Conservation (phyloP, 352 stramenopile genomes). For the Poterioochromonas sp. region DNA sequence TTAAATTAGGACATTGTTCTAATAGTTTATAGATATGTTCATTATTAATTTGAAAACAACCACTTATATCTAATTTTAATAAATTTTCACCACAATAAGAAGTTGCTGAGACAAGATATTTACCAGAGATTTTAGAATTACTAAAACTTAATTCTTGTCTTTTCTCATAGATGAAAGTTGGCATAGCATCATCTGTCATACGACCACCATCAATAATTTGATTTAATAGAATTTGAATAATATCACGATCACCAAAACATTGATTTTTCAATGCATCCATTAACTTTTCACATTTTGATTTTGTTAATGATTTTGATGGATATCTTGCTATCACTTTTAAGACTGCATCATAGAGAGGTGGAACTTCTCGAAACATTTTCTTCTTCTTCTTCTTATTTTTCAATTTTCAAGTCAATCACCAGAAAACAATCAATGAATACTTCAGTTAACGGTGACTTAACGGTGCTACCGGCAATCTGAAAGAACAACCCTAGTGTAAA, state of each 20-base stretch:
- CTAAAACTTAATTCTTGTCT: background rate
- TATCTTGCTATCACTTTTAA: background rate
- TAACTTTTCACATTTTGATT: background rate
- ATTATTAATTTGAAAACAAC: background rate
- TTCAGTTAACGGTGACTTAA: no score
- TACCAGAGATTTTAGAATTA: slow-evolving; percentile 6
- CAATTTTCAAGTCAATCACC: no score
- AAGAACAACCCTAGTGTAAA: no score
- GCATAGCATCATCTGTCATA: slow-evolving; percentile 3
- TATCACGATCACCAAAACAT: background rate
- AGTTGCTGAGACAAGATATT: background rate
- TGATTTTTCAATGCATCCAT: background rate
- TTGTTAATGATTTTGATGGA: background rate
- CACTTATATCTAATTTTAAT: background rate
- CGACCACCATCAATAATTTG: background rate
- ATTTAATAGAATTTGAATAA: background rate
- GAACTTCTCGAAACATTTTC: slow-evolving; percentile 1
- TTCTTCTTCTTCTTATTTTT: background rate
- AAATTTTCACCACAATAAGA: background rate
- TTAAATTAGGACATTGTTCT: background rate
- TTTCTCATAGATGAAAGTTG: background rate
- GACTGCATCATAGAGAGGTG: background rate
- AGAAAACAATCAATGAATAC: no score
- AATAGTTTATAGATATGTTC: background rate
- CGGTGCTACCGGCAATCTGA: no score